Base-by-base conservation (phyloP, 768 basidiomycete species). In the Serendipita sp. region DNA sequence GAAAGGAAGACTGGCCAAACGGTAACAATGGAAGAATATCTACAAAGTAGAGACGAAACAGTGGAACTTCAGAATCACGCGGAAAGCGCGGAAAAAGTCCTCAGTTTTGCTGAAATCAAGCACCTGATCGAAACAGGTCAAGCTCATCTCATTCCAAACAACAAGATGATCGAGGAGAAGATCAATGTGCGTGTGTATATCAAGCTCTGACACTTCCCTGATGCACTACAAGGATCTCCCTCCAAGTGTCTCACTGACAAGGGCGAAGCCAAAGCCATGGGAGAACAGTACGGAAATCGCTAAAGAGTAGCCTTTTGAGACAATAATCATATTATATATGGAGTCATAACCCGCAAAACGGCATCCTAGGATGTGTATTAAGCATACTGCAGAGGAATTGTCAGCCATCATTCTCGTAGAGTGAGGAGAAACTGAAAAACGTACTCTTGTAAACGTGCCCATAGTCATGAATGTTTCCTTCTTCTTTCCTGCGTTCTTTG, bases 391-490 rank as follows among this genome's bases (percentile, higher is more conserved):
- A 51, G 30, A 18, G 48, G 18, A 23, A 1, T 23, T 51, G n/a
- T 51, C 48, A 51, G 48, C 48, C 1, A 51, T 13, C 13, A 13
- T 41, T 41, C 41, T 41, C 41, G 41, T 13, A 28, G 7, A 13
- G 5, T 41, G 13, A 23, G 23, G 23, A 23, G 23, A 51, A 51
- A 18, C n/a, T 51, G 7, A 51, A 51, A 51, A 28, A 18, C 91
- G 74, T 71, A 92, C 91, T 75, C 92, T 82, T 7, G 88, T 94
- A 69, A 94, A 96, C 11, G 92, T 95, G 16, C 85, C 84, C 81
- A 86, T 88, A 0, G 91, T 94, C 81, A 91, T 91, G 69, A 92
- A 94, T 3, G 89, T 92, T 75, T 88, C 88, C 71, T 91, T 90
- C 71, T 77, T 79, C 67, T 77, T 76, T 62, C 79, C 75, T 15